Evolutionary conservation across 2,329 filamentous ascomycete genomes (phyloP).

Genomic region (Ramularia endophylla): DNA sequence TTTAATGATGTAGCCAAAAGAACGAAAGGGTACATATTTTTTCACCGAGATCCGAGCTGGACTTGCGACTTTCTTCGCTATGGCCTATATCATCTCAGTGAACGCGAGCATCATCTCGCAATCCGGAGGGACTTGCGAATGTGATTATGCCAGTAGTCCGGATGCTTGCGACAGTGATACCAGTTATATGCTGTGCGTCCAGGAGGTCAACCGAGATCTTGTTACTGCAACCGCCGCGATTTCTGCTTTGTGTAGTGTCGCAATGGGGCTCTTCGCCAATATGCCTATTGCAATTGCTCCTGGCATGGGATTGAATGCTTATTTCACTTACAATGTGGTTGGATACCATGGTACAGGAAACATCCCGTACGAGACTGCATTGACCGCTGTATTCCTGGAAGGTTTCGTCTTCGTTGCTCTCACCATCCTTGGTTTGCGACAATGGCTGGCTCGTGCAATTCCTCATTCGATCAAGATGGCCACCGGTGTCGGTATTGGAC

Average conservation of each 20-base stretch:
- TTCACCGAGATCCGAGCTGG: constrained; percentile 80
- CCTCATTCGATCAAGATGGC: constrained; percentile 81
- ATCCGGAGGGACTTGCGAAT: constrained; percentile 70
- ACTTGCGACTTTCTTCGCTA: constrained; percentile 61
- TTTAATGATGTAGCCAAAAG: constrained; percentile 48
- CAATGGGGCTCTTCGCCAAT: constrained; percentile 78
- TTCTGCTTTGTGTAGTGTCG: constrained; percentile 70
- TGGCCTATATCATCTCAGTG: constrained; percentile 73
- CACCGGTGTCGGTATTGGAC: constrained; percentile 76
- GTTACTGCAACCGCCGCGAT: constrained; percentile 84
- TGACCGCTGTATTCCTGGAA: constrained; percentile 85
- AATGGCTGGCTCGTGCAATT: constrained; percentile 81
- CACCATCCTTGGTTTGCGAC: constrained; percentile 72
- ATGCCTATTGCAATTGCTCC: constrained; percentile 69
- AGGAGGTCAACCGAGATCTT: constrained; percentile 65
- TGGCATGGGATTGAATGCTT: constrained; percentile 79
- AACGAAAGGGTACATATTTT: constrained; percentile 70
- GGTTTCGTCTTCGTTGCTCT: constrained; percentile 79
- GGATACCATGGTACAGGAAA: constrained; percentile 67
- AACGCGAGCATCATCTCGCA: constrained; percentile 63
- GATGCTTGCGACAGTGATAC: constrained; percentile 50
- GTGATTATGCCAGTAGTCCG: constrained; percentile 41
- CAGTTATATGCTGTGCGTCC: constrained; percentile 58
- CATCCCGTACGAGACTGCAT: constrained; percentile 67
- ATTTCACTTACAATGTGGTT: constrained; percentile 78